A percentile compares a stretch with the other conserved stretches of the same genome.
Evolutionary conservation across 2,329 filamentous ascomycete species (phyloP).

Genomic region (Diaporthe helianthi): DNA sequence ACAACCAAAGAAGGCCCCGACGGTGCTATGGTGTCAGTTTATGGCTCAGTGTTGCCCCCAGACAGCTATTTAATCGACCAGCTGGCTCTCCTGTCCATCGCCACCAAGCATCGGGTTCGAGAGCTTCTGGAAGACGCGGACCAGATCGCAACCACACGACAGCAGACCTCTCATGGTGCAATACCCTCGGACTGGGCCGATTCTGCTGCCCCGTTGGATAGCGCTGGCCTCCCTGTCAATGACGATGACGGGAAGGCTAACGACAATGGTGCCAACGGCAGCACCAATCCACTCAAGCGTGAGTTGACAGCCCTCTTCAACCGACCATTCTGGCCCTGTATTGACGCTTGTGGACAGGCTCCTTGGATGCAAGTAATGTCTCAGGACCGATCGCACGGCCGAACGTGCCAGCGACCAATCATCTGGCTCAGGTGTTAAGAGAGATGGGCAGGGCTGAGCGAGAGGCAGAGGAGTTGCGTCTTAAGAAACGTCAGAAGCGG

Average conservation of each 20-base stretch:
- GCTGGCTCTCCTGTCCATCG: constrained; percentile 81
- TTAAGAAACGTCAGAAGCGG: constrained; percentile 71
- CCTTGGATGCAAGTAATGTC: constrained; percentile 43
- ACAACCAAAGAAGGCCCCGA: constrained; percentile 66
- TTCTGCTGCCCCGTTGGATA: constrained; percentile 65
- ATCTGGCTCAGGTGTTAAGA: constrained; percentile 61
- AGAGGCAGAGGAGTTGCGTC: constrained; percentile 74
- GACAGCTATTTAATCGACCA: constrained; percentile 82
- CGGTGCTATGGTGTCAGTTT: constrained; percentile 65
- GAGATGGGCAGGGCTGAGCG: constrained; percentile 71
- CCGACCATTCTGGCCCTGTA: background rate
- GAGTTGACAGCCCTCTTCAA: constrained; percentile 42
- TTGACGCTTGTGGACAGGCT: constrained; percentile 45
- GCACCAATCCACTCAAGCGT: constrained; percentile 67
- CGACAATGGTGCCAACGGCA: constrained; percentile 60
- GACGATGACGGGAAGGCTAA: constrained; percentile 44
- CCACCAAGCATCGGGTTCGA: constrained; percentile 79
- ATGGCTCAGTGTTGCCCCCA: constrained; percentile 74
- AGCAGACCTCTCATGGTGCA: constrained; percentile 79
- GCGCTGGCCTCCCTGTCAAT: constrained; percentile 42
- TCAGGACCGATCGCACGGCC: constrained; percentile 34
- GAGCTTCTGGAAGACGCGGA: constrained; percentile 80
- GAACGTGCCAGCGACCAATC: constrained; percentile 52
- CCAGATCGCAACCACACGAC: constrained; percentile 72
- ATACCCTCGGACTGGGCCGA: constrained; percentile 79